Evolutionary conservation across 1,284 basidiomycete genomes (phyloP), one percentile per base, ranked within the genome.

Genomic region (Apiotrichum laibachii): DNA sequence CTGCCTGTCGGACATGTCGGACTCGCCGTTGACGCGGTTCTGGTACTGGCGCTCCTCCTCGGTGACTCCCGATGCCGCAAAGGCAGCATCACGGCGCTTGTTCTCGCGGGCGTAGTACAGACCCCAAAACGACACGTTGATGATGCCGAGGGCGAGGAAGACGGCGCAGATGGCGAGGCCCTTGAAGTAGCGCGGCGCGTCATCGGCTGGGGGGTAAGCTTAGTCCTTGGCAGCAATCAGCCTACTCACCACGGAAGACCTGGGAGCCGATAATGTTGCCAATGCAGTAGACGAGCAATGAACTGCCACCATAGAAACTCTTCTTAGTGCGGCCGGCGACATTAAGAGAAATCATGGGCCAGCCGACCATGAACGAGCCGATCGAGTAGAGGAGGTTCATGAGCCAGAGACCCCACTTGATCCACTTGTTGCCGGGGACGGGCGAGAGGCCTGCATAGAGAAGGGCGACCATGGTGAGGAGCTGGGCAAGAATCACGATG

Each of bases 291-390:
- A 56, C 64, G 11, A 64, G 53, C 6, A 13, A 55, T 1, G 48
- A 58, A 13, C 55, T 64, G 15, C 26, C 26, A 7, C 26, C 26
- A 7, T 31, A 31, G 26, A 31, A 31, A 3, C 4, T 4, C 26
- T 31, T 31, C 26, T 31, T 31, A 10, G 15, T 37, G 37, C 11
- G 59, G 8, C 69, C 69, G 42, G 67, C 69, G 43, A 64, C 61
- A 53, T 72, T 72, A 57, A 67, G 42, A 10, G 63, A 55, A 50
- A 72, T 62, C 37, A 72, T 62, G 1, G 71, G 62, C 71, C 70
- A 71, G 19, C 64, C 39, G 21, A 68, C 45, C 26, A 31, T 31
- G 60, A 72, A 71, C 2, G 66, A 65, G 11, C 64, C 42, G 43
- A 63, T 53, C 8, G 16, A 60, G 16, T 50, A 40, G 57, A 59